These are phyloP conservation scores for Sclerotinia glacialis DNA, from an alignment of 2,329 filamentous ascomycete species.

Conservation along the genomic window DNA sequence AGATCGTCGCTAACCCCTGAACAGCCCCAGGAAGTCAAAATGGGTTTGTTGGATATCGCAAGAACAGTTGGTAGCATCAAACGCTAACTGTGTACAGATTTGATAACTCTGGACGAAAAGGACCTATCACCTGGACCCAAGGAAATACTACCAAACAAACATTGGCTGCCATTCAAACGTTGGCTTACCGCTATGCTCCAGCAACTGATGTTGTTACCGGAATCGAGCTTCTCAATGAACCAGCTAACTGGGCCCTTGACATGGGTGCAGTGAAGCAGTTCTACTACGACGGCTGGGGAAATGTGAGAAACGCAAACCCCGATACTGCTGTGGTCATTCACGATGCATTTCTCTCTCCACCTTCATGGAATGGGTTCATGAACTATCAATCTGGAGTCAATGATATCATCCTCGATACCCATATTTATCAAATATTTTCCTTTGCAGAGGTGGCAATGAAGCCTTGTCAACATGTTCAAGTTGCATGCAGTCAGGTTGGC, in stretches of 20 bases:
- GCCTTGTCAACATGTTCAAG: conserved; percentile 43
- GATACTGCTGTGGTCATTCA: conserved; percentile 54
- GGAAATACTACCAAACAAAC: conserved; percentile 44
- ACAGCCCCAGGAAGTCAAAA: conserved; percentile 60
- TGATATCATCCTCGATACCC: conserved; percentile 44
- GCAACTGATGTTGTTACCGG: conserved; percentile 45
- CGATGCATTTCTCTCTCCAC: conserved; percentile 54
- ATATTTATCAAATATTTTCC: conserved; percentile 47
- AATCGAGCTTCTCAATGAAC: conserved; percentile 47
- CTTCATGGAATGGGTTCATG: conserved; percentile 61
- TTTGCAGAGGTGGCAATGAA: conserved; percentile 40
- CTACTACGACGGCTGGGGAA: conserved; percentile 53
- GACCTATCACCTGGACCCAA: conserved; percentile 47
- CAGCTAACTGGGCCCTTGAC: conserved; percentile 40
- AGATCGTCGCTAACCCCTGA: conserved; percentile 27
- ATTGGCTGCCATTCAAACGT: conserved; percentile 41
- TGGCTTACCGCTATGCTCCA: conserved; percentile 43
- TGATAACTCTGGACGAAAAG: conserved; percentile 59
- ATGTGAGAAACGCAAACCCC: conserved; percentile 46
- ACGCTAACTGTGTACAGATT: conserved; percentile 41
- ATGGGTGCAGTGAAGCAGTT: conserved; percentile 40
- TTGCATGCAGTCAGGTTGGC: conserved; percentile 43
- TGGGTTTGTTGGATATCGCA: conserved; percentile 39
- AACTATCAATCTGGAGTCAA: conserved; percentile 41
- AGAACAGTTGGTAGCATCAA: not conserved